Evolutionary conservation across 768 basidiomycete species (phyloP).

Genomic region (Butyriboletus loyo): DNA sequence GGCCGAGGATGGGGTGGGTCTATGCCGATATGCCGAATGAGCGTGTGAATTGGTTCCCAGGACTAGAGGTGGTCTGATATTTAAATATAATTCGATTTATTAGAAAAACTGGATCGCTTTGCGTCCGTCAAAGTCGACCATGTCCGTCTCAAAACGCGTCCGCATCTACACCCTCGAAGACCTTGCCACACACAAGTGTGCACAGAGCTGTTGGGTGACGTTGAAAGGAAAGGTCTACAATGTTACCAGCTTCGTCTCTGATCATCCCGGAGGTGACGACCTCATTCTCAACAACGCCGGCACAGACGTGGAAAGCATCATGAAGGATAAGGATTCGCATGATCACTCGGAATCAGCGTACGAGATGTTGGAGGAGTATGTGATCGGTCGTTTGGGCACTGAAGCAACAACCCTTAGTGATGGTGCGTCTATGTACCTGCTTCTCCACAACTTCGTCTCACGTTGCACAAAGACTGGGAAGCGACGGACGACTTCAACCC

Average conservation of each 20-base stretch:
- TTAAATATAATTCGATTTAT: not conserved
- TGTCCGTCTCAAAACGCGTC: slow-evolving; percentile 59
- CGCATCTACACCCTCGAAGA: slow-evolving; percentile 76
- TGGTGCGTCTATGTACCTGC: slow-evolving; percentile 44
- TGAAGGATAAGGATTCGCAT: slow-evolving; percentile 80
- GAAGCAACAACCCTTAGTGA: slow-evolving; percentile 75
- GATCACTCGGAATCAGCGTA: slow-evolving; percentile 91
- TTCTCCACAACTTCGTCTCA: slow-evolving; percentile 8
- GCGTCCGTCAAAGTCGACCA: slow-evolving; percentile 24
- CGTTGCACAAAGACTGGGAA: slow-evolving; percentile 67
- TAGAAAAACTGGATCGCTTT: not conserved
- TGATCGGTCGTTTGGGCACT: slow-evolving; percentile 78
- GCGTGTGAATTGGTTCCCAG: slow-evolving; percentile 10
- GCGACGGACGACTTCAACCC: slow-evolving; percentile 88
- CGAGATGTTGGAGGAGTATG: slow-evolving; percentile 85
- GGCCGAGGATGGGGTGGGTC: slow-evolving; percentile 44
- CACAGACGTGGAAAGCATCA: slow-evolving; percentile 72
- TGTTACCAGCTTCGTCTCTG: slow-evolving; percentile 75
- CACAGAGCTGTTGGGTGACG: slow-evolving; percentile 77
- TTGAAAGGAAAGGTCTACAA: slow-evolving; percentile 86
- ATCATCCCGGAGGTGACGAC: slow-evolving; percentile 96
- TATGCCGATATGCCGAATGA: slow-evolving; percentile 6
- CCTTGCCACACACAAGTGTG: slow-evolving; percentile 58
- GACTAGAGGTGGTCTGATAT: slow-evolving; percentile 10
- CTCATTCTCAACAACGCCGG: slow-evolving; percentile 81